These are phyloP conservation scores for Colletotrichum tofieldiae DNA, from an alignment of 2,329 filamentous ascomycete genomes.

Conservation along the genomic window DNA sequence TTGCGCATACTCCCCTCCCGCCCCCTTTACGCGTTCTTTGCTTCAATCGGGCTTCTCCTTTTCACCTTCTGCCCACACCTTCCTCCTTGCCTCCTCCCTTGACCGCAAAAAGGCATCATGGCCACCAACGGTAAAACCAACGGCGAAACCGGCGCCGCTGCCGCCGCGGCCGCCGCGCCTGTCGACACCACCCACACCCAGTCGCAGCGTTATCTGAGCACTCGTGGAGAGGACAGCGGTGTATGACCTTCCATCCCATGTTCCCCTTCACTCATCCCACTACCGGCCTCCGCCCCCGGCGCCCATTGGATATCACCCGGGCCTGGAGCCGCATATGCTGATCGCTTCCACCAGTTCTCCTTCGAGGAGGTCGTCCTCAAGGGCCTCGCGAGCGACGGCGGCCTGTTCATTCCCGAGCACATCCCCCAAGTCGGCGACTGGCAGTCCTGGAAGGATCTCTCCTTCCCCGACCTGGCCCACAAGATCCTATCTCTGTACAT, in stretches of 20 bases:
- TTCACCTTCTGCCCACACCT: not conserved
- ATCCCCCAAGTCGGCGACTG: conserved; percentile 78
- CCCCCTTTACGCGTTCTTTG: conserved; percentile 1
- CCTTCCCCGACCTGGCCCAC: conserved; percentile 86
- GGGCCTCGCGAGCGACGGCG: conserved; percentile 88
- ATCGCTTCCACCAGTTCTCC: conserved; percentile 72
- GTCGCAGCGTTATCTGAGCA: conserved; percentile 67
- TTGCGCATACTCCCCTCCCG: conserved; percentile 8
- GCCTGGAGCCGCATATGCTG: conserved; percentile 19
- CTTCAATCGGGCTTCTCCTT: conserved; percentile 19
- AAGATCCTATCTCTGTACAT: conserved; percentile 92
- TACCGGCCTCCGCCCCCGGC: conserved; percentile 1
- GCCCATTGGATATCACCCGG: conserved; percentile 2
- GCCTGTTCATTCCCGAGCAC: conserved; percentile 89
- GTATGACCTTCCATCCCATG: conserved; percentile 52
- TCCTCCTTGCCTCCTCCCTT: not conserved
- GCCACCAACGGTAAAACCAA: conserved; percentile 57
- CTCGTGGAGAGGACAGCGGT: conserved; percentile 65
- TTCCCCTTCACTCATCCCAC: not conserved
- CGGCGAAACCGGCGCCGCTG: conserved; percentile 44
- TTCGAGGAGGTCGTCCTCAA: conserved; percentile 95
- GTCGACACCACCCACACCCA: conserved; percentile 56
- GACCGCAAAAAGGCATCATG: conserved; percentile 52
- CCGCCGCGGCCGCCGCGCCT: conserved; percentile 46
- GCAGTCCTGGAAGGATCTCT: conserved; percentile 83